Conservation (phyloP, 108 stramenopile species). For the Nitzschia sp. region DNA sequence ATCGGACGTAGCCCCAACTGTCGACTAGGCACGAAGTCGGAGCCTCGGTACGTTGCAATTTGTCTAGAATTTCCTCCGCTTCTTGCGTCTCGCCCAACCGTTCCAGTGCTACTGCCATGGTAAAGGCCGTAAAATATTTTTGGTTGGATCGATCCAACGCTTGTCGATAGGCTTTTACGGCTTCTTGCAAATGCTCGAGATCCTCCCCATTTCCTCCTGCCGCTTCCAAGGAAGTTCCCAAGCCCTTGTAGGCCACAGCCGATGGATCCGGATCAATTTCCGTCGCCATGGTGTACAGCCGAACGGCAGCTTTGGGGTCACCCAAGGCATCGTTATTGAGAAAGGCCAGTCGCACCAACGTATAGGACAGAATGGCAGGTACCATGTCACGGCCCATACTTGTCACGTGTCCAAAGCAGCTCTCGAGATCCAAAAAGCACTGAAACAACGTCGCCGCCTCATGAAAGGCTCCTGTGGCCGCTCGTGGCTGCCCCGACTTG, state of each 20-base stretch:
- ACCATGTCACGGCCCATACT: conserved; percentile 42
- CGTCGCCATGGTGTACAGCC: conserved; percentile 64
- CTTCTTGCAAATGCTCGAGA: conserved; percentile 53
- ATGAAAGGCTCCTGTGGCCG: conserved; percentile 72
- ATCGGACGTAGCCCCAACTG: conserved; percentile 88
- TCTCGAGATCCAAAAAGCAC: conserved; percentile 64
- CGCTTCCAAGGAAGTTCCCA: conserved; percentile 72
- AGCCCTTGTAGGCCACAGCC: conserved; percentile 62
- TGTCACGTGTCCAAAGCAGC: conserved; percentile 75
- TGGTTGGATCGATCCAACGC: conserved; percentile 25
- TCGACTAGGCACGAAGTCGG: conserved; percentile 70
- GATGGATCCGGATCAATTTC: conserved; percentile 69
- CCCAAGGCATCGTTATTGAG: conserved; percentile 78
- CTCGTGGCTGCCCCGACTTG: conserved; percentile 66
- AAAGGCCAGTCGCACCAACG: conserved; percentile 71
- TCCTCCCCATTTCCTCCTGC: conserved; percentile 38
- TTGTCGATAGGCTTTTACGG: conserved; percentile 65
- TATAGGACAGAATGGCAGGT: conserved; percentile 61
- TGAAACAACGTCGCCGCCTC: conserved; percentile 88
- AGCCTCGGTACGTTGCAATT: conserved; percentile 65
- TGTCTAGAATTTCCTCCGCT: conserved; percentile 72
- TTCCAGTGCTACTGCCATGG: conserved; percentile 80
- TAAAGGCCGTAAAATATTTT: conserved; percentile 41
- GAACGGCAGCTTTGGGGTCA: conserved; percentile 69
- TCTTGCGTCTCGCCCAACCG: conserved; percentile 60